phyloP scores from a whole-genome alignment of 169 alveolate genomes.

The Hepatocystis sp. region DNA sequence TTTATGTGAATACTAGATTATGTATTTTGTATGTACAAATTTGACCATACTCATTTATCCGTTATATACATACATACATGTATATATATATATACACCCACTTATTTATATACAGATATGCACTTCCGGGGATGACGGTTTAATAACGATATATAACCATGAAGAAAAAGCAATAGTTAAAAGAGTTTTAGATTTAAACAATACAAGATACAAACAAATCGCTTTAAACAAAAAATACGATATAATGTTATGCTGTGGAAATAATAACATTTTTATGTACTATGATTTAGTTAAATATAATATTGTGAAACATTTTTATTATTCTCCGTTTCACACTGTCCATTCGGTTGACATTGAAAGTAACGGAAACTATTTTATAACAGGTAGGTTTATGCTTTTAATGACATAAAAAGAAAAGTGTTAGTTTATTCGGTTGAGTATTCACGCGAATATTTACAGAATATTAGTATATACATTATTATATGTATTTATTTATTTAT shows the following conservation, averaged over 20 bases:
- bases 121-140: slow-evolving; percentile 62
- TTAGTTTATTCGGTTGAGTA: too few species aligned
- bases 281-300: slow-evolving; percentile 59
- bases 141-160: slow-evolving; percentile 36
- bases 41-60: too few species aligned
- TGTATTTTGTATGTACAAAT: too few species aligned
- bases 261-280: slow-evolving; percentile 64
- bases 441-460: not conserved
- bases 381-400: slow-evolving; percentile 10
- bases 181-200: slow-evolving; percentile 31
- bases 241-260: slow-evolving; percentile 56
- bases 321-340: slow-evolving; percentile 59
- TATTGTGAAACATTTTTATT: slow-evolving; percentile 41
- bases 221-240: slow-evolving; percentile 39
- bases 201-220: slow-evolving; percentile 54
- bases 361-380: slow-evolving; percentile 43
- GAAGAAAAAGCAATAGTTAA: slow-evolving; percentile 25
- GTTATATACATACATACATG: too few species aligned
- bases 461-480: not conserved
- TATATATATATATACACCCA: too few species aligned
- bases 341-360: slow-evolving; percentile 57
- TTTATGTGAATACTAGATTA: too few species aligned
- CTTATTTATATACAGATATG: slow-evolving; percentile 12
- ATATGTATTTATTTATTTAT: not conserved
- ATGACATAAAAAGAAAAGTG: not conserved